Evolutionary conservation across 352 stramenopile genomes (phyloP).

Genomic region (Globisporangium solare): DNA sequence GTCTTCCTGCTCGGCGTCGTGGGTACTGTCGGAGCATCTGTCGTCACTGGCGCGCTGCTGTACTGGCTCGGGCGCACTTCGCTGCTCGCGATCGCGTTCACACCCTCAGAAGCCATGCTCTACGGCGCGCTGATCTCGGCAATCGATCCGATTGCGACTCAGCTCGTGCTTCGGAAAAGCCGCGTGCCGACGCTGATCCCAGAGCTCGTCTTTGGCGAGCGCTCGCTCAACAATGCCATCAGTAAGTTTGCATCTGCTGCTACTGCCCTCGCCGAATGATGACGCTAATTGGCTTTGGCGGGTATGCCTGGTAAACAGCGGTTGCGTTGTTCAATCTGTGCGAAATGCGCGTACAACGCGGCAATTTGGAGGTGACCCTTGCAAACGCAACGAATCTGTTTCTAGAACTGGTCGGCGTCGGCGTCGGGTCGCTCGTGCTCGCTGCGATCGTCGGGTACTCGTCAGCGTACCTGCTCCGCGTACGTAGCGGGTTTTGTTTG

Average conservation of each 20-base stretch:
- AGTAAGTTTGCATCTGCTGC: constrained; percentile 12
- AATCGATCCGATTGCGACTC: constrained; percentile 90
- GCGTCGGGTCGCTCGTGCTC: constrained; percentile 41
- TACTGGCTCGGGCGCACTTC: constrained; percentile 36
- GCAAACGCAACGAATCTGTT: constrained; percentile 31
- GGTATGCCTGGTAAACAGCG: constrained; percentile 9
- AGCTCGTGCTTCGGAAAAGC: constrained; percentile 89
- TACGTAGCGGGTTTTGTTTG: too few species aligned
- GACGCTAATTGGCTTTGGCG: not conserved
- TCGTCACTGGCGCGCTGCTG: constrained; percentile 43
- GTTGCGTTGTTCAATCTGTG: constrained; percentile 82
- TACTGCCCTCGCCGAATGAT: not conserved
- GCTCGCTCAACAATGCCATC: constrained; percentile 89
- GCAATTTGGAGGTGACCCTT: constrained; percentile 35
- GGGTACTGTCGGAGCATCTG: constrained; percentile 44
- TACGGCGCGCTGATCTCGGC: constrained; percentile 90
- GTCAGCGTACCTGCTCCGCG: constrained; percentile 46
- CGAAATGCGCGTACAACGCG: constrained; percentile 50
- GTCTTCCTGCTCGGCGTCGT: constrained; percentile 42
- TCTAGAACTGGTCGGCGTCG: constrained; percentile 42
- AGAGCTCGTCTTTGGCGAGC: constrained; percentile 93
- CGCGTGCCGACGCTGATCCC: constrained; percentile 78
- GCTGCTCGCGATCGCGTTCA: constrained; percentile 52
- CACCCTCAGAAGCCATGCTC: constrained; percentile 79
- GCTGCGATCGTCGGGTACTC: constrained; percentile 48